These are phyloP conservation scores for Talaromyces rugulosus DNA, from an alignment of 2,329 filamentous ascomycete species.

Conservation along the genomic window DNA sequence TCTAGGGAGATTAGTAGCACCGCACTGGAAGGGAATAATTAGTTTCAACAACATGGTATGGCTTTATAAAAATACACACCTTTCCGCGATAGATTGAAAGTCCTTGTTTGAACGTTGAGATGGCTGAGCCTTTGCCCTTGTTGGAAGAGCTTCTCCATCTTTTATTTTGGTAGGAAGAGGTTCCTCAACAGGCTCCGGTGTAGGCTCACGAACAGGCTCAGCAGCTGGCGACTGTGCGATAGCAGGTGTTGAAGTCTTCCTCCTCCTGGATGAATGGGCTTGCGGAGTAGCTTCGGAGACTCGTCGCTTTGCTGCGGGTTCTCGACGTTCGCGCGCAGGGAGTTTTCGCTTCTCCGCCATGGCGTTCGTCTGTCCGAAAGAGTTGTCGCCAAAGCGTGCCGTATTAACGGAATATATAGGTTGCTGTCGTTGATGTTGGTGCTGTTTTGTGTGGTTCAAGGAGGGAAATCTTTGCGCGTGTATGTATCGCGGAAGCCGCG, in stretches of 20 bases:
- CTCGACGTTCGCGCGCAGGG: slow-evolving; percentile 40
- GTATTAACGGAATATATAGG: not conserved
- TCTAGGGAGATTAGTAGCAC: slow-evolving; percentile 56
- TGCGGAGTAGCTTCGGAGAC: slow-evolving; percentile 35
- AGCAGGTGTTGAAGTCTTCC: slow-evolving; percentile 30
- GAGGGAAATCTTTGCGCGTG: not conserved
- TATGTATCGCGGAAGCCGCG: not conserved
- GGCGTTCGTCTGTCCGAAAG: not conserved
- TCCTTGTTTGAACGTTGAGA: slow-evolving; percentile 47
- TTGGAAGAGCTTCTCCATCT: slow-evolving; percentile 53
- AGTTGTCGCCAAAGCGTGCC: not conserved
- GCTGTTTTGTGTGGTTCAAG: not conserved
- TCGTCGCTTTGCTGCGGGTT: slow-evolving; percentile 41
- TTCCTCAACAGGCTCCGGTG: slow-evolving; percentile 30
- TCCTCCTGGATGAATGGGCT: slow-evolving; percentile 27
- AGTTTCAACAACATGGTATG: slow-evolving; percentile 12
- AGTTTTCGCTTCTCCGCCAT: slow-evolving; percentile 44
- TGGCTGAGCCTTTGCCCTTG: slow-evolving; percentile 46
- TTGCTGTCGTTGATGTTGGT: not conserved
- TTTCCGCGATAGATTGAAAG: slow-evolving; percentile 58
- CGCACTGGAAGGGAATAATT: slow-evolving; percentile 37
- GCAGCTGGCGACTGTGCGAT: slow-evolving; percentile 23
- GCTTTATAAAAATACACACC: slow-evolving; percentile 27
- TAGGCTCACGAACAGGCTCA: slow-evolving; percentile 20
- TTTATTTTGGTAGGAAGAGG: slow-evolving; percentile 50